Conservation (phyloP, 2,329 filamentous ascomycete genomes). For the Metarhizium sp. region DNA sequence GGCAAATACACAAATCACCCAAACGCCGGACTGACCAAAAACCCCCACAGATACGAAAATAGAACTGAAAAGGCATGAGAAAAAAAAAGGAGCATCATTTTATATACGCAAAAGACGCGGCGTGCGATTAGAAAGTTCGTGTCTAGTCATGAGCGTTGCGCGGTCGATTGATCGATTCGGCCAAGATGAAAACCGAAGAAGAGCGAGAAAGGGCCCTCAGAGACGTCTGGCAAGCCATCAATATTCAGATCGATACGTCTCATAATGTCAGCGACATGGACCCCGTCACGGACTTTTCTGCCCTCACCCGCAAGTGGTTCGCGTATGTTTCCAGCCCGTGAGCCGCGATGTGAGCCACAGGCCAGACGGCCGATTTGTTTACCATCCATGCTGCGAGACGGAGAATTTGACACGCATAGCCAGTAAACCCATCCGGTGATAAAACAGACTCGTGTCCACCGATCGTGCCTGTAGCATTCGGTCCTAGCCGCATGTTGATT, state of each 20-base stretch:
- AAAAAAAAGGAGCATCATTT: not conserved
- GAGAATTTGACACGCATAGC: slow-evolving; percentile 78
- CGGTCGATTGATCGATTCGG: not conserved
- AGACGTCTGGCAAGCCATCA: not conserved
- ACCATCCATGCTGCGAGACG: slow-evolving; percentile 79
- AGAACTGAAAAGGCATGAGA: not conserved
- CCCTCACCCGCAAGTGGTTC: slow-evolving; percentile 39
- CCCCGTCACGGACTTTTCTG: slow-evolving; percentile 40
- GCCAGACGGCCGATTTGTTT: slow-evolving; percentile 86
- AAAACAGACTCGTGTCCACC: slow-evolving; percentile 44
- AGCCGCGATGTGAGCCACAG: slow-evolving; percentile 49
- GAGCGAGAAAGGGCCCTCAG: not conserved
- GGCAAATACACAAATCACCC: not conserved
- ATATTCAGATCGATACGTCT: not conserved
- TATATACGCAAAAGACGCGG: not conserved
- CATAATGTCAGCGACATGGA: slow-evolving; percentile 21
- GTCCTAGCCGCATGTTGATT: slow-evolving; percentile 38
- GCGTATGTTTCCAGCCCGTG: slow-evolving; percentile 47
- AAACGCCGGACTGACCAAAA: not conserved
- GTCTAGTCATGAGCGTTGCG: not conserved
- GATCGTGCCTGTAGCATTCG: slow-evolving; percentile 32
- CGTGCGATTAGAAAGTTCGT: not conserved
- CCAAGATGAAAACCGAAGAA: not conserved
- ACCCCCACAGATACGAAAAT: not conserved
- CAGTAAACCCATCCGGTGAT: slow-evolving; percentile 51